phyloP scores from a whole-genome alignment of 495 filamentous ascomycete species.

The Hamigera avellanea region DNA sequence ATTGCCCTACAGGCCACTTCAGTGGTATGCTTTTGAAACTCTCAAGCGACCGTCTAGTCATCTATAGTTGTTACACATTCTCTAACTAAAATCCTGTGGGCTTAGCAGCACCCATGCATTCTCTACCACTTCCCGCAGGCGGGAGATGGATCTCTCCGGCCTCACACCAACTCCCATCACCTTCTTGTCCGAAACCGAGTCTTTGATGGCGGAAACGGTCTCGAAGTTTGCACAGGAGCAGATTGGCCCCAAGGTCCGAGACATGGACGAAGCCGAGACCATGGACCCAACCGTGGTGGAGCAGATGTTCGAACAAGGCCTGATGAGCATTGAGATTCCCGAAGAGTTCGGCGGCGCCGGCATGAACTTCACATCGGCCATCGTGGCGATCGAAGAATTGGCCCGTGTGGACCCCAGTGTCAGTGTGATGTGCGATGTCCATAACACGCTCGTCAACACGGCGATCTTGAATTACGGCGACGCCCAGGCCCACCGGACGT shows the following conservation, averaged over 20 bases:
- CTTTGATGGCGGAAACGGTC: constrained; percentile 78
- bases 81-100: constrained; percentile 9
- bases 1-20: constrained; percentile 25
- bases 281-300: constrained; percentile 89
- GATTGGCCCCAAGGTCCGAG: constrained; percentile 83
- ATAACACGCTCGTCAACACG: constrained; percentile 97
- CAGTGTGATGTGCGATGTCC: constrained; percentile 85
- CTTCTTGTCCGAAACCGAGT: constrained; percentile 83
- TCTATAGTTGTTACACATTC: too few relatives aligned
- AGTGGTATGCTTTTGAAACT: constrained; percentile 22
- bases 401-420: constrained; percentile 92
- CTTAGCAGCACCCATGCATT: constrained; percentile 50
- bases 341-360: constrained; percentile 94
- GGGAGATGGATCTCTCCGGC: constrained; percentile 50
- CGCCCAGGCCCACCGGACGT: constrained; percentile 63
- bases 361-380: constrained; percentile 97
- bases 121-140: constrained; percentile 54
- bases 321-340: constrained; percentile 96
- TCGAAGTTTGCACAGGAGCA: constrained; percentile 82
- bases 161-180: constrained; percentile 86
- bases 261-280: constrained; percentile 93
- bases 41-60: too few relatives aligned
- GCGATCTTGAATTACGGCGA: constrained; percentile 79
- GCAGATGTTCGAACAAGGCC: constrained; percentile 89
- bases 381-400: constrained; percentile 94